Evolutionary conservation across 176 grass and related monocot species (phyloP).

Genomic region (Pontederia crassipes): DNA sequence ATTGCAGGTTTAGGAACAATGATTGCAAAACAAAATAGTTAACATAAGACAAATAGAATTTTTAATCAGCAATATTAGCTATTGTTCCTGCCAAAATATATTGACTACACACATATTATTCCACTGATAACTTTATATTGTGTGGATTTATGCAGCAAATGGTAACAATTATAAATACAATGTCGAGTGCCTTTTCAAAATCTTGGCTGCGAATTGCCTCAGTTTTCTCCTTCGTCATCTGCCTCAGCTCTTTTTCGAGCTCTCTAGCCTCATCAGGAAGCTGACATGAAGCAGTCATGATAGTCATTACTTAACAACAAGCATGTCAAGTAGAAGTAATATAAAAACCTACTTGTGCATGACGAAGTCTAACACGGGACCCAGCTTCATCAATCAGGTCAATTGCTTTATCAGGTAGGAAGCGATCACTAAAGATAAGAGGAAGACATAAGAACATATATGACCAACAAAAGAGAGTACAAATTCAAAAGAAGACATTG

Average conservation of each 20-base stretch:
- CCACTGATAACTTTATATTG: too few species aligned
- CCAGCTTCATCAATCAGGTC: constrained; percentile 23
- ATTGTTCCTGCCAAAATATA: too few species aligned
- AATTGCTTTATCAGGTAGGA: constrained; percentile 19
- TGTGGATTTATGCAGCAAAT: too few species aligned
- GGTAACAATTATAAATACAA: too few species aligned
- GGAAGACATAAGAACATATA: constrained; percentile 2
- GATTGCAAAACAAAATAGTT: too few species aligned
- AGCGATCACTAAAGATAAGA: constrained; percentile 3
- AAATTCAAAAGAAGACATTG: too few species aligned
- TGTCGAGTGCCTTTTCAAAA: constrained; percentile 1
- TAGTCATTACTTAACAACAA: not conserved
- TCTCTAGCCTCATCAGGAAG: constrained; percentile 10
- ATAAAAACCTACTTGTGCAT: constrained; percentile 3
- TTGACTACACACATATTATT: too few species aligned
- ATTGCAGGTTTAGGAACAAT: too few species aligned
- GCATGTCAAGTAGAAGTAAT: not conserved
- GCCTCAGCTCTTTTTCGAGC: constrained; percentile 7
- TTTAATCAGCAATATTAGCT: too few species aligned
- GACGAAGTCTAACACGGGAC: constrained; percentile 12
- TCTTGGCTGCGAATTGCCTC: constrained; percentile 11
- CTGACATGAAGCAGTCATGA: not conserved
- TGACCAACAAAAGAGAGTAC: not conserved
- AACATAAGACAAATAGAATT: too few species aligned
- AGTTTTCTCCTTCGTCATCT: constrained; percentile 5